phyloP scores from a whole-genome alignment of 2,329 filamentous ascomycete species.

The Kalaharituber pfeilii region DNA sequence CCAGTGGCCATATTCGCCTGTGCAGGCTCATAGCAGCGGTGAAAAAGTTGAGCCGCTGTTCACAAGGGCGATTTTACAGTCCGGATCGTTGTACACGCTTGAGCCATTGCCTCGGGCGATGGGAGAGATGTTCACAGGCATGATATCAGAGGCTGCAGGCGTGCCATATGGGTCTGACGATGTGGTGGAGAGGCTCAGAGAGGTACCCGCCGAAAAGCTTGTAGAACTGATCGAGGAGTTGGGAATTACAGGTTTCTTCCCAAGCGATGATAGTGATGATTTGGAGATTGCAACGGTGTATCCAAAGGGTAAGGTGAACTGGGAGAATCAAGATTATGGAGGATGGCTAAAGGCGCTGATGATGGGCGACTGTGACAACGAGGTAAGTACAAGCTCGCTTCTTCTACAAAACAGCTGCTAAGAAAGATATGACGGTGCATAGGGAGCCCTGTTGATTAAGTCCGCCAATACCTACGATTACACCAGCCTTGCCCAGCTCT shows the following conservation, averaged over 20 bases:
- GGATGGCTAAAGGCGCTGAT: conserved; percentile 1
- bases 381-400: too few relatives aligned
- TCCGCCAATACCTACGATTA: too few relatives aligned
- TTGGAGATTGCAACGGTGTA: neutral
- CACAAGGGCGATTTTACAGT: conserved; percentile 31
- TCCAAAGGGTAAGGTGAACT: neutral
- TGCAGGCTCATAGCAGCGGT: conserved; percentile 32
- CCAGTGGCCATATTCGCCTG: conserved; percentile 34
- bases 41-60: conserved; percentile 31
- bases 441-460: too few relatives aligned
- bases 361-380: neutral
- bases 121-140: conserved; percentile 20
- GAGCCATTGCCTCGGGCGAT: conserved; percentile 19
- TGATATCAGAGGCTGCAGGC: neutral
- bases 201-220: neutral
- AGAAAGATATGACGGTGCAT: too few relatives aligned
- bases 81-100: conserved; percentile 17
- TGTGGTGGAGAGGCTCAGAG: neutral
- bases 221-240: neutral
- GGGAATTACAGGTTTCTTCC: too few relatives aligned
- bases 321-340: neutral
- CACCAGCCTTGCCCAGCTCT: too few relatives aligned
- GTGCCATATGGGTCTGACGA: conserved; percentile 20
- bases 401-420: too few relatives aligned
- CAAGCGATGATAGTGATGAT: too few relatives aligned